Evolutionary conservation across 345 rosid genomes (phyloP).

Genomic region (Acer campestre): DNA sequence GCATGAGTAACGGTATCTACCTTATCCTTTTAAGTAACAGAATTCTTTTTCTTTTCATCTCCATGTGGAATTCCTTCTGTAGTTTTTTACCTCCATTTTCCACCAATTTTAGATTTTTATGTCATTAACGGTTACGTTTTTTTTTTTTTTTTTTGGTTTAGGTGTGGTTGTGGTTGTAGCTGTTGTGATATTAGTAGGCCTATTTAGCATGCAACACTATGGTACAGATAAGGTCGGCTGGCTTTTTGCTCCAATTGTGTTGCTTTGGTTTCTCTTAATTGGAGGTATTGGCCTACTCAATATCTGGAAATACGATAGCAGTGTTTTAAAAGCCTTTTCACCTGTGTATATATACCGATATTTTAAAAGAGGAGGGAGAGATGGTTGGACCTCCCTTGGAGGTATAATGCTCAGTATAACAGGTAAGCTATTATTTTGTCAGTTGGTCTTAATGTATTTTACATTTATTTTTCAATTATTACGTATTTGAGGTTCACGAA

Average conservation of each 20-base stretch:
- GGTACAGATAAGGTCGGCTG: slow-evolving; percentile 95
- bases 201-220: slow-evolving; percentile 91
- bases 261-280: slow-evolving; percentile 86
- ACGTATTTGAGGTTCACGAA: background rate
- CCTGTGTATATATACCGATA: slow-evolving; percentile 75
- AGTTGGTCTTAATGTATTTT: background rate
- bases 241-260: slow-evolving; percentile 94
- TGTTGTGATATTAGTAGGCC: slow-evolving; percentile 68
- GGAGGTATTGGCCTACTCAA: slow-evolving; percentile 85
- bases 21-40: background rate
- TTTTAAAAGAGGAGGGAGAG: slow-evolving; percentile 66
- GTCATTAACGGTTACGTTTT: background rate
- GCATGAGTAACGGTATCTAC: slow-evolving; percentile 57
- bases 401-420: slow-evolving; percentile 95
- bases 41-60: background rate
- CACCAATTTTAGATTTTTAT: background rate
- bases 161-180: slow-evolving; percentile 77
- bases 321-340: slow-evolving; percentile 88
- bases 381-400: slow-evolving; percentile 82
- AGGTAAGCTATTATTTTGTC: slow-evolving; percentile 39
- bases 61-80: background rate
- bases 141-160: slow-evolving; percentile 36
- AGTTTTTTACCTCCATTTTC: slow-evolving; percentile 9
- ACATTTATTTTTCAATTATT: background rate
- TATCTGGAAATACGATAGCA: slow-evolving; percentile 63